Percentiles rank a stretch among this genome's conserved stretches.
phyloP scores from a whole-genome alignment of 2,329 filamentous ascomycete genomes.

The Pseudopyrenochaeta lycopersici region DNA sequence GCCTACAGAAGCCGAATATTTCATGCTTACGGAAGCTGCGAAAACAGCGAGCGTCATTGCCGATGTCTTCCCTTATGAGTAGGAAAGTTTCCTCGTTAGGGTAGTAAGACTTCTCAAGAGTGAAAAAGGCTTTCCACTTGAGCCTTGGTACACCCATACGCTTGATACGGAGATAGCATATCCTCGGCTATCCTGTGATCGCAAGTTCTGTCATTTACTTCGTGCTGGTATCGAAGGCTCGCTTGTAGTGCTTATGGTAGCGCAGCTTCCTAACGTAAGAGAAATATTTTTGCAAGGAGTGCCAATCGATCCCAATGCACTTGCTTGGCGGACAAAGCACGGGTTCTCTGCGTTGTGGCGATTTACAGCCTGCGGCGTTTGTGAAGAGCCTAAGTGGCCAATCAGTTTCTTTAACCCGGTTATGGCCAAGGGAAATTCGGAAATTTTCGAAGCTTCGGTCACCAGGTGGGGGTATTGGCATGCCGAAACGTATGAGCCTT shows the following conservation, averaged over 20 bases:
- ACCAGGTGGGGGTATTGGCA: too few species aligned
- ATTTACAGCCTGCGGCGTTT: too few species aligned
- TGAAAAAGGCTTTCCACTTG: background rate
- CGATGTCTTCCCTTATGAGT: slow-evolving; percentile 10
- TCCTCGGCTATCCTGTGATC: background rate
- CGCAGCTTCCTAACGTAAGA: background rate
- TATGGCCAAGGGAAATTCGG: too few species aligned
- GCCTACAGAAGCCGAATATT: background rate
- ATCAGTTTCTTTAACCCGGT: too few species aligned
- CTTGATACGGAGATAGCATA: background rate
- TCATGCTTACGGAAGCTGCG: slow-evolving; percentile 6
- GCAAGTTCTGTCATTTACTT: slow-evolving; percentile 13
- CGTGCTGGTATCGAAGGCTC: background rate
- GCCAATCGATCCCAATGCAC: background rate
- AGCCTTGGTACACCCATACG: background rate
- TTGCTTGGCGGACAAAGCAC: background rate
- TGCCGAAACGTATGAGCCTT: too few species aligned
- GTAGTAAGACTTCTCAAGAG: background rate
- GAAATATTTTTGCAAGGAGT: background rate
- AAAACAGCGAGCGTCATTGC: slow-evolving; percentile 14
- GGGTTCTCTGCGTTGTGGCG: background rate
- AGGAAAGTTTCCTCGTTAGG: slow-evolving; percentile 4
- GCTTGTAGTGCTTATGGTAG: background rate
- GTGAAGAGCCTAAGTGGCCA: too few species aligned
- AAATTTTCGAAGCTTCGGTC: too few species aligned